Percentiles rank a stretch among this genome's conserved stretches.
Evolutionary conservation across 441 rosid species (phyloP).

Genomic region (Populus hybrid): DNA sequence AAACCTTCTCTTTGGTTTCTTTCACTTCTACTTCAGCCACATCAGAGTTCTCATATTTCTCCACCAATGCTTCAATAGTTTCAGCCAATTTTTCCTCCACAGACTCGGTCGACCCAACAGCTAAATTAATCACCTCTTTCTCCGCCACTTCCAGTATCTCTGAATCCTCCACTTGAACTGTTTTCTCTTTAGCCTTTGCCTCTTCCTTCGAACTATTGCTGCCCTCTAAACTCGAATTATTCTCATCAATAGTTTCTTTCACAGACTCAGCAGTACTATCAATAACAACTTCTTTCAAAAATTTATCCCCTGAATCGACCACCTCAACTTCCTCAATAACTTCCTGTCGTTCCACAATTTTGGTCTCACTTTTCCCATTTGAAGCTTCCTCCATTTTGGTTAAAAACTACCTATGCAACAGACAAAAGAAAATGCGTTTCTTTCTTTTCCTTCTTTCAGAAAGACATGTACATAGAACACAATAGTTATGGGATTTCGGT

Average conservation of each 20-base stretch:
- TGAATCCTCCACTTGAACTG: constrained; percentile 9
- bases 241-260: constrained; percentile 13
- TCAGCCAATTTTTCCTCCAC: constrained; percentile 15
- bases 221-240: constrained; percentile 19
- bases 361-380: constrained; percentile 29
- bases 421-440: neutral
- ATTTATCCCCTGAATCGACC: constrained; percentile 17
- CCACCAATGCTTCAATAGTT: constrained; percentile 17
- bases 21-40: constrained; percentile 19
- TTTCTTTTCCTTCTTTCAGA: constrained; percentile 4
- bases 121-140: constrained; percentile 13
- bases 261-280: constrained; percentile 14
- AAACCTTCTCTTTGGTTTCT: constrained; percentile 20
- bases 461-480: neutral
- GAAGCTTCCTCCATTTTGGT: constrained; percentile 38
- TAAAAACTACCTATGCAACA: neutral
- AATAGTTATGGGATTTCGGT: neutral
- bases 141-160: constrained; percentile 15
- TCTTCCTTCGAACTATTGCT: constrained; percentile 30
- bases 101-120: constrained; percentile 19
- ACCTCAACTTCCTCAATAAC: constrained; percentile 15
- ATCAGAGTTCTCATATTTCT: constrained; percentile 16
- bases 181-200: constrained; percentile 13
- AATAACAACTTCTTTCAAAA: constrained; percentile 13
- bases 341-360: constrained; percentile 16